Evolutionary conservation across 2,329 filamentous ascomycete species (phyloP), one percentile per base, ranked within the genome.

Genomic region (Penicillium sp.): DNA sequence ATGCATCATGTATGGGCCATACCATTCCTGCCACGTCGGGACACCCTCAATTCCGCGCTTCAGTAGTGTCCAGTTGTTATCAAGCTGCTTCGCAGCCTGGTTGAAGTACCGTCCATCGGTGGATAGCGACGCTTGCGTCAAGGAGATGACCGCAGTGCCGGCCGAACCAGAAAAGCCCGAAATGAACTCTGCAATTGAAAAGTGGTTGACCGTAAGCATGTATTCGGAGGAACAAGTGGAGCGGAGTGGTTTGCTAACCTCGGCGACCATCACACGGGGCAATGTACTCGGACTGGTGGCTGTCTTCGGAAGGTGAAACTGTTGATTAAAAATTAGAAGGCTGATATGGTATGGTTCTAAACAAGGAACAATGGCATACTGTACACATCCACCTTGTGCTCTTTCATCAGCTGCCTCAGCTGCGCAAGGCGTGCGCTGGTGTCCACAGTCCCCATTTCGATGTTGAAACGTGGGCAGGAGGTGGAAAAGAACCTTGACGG

Each of bases 31-130:
- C 90, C 95, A 99, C 0, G 93, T 98, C 1, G 91, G 93, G 10
- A 97, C 92, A 74, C 96, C 91, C 71, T 95, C 90, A 48, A 96
- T 82, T 6, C 95, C 95, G 69, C 96, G 91, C 79, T 97, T 99
- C 60, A 99, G 81, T 42, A 99, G 81, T 49, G 85, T 80, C 95
- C 95, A 99, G 75, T 98, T 98, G 68, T 77, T 79, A 74, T 98
- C 95, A 29, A 99, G 85, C 75, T 99, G 91, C 68, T 93, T 90
- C 60, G 87, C 81, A 26, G 95, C 95, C 76, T 99, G 95, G 78
- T 96, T 98, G 82, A 98, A 99, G 77, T 99, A 99, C 64, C 95
- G 88, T 29, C 95, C 95, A 73, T 99, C 95, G 29, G 95, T 99
- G 13, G 95, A 91, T 56, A 99, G 80, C 14, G 91, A 91, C 16